Conservation (phyloP, 108 stramenopile genomes). For the Chaetoceros tenuissimus region DNA sequence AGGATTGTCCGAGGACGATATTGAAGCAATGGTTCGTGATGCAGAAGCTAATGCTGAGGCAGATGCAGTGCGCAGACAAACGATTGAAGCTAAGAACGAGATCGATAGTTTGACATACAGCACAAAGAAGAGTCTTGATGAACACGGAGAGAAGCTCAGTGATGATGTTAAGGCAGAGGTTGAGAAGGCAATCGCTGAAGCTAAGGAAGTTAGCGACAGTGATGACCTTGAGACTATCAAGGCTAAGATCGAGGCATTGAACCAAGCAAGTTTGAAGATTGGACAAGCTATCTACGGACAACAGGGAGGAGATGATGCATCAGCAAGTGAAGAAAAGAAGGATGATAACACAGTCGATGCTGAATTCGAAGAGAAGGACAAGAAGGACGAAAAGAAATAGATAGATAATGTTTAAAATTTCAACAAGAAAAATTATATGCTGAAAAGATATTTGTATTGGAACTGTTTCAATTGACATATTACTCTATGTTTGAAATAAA, state of each 20-base stretch:
- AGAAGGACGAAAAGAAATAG: slow-evolving; percentile 61
- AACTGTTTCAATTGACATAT: too few relatives aligned
- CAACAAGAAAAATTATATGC: too few relatives aligned
- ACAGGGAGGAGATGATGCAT: slow-evolving; percentile 30
- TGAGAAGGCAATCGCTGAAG: slow-evolving; percentile 80
- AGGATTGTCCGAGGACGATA: slow-evolving; percentile 96
- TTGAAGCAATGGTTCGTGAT: slow-evolving; percentile 99
- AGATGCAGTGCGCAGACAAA: slow-evolving; percentile 86
- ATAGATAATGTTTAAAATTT: too few relatives aligned
- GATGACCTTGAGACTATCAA: slow-evolving; percentile 86
- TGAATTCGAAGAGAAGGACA: slow-evolving; percentile 88
- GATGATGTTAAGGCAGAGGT: slow-evolving; percentile 77
- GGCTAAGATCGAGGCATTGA: slow-evolving; percentile 87
- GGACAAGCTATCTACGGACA: slow-evolving; percentile 97
- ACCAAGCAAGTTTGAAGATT: slow-evolving; percentile 93
- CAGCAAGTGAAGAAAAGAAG: slow-evolving; percentile 45
- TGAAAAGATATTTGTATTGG: too few relatives aligned
- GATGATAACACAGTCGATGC: slow-evolving; percentile 93
- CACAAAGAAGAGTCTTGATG: slow-evolving; percentile 74
- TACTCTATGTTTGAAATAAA: too few relatives aligned
- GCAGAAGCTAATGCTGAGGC: slow-evolving; percentile 96
- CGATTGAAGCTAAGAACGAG: slow-evolving; percentile 96
- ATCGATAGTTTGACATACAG: slow-evolving; percentile 92
- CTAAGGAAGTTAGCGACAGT: slow-evolving; percentile 79
- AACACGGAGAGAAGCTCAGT: slow-evolving; percentile 90